These are phyloP conservation scores for Flaveria floridana DNA, from an alignment of 140 eudicot genomes.

Conservation along the genomic window DNA sequence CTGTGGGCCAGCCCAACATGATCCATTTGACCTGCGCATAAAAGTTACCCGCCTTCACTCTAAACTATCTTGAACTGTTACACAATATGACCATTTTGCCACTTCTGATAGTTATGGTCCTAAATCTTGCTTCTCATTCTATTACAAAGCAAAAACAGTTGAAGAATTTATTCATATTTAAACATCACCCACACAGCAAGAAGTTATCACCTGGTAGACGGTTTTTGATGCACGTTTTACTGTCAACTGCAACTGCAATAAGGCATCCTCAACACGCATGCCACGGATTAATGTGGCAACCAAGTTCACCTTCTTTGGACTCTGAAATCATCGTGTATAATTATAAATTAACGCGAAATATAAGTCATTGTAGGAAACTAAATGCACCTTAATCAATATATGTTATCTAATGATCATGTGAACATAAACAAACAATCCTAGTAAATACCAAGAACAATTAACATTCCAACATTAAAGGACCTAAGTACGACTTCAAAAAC, in stretches of 20 bases:
- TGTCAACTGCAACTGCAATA: conserved; percentile 88
- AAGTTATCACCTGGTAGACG: conserved; percentile 77
- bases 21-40: neutral
- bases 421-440: neutral
- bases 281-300: conserved; percentile 96
- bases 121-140: conserved; percentile 7
- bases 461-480: neutral
- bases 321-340: conserved; percentile 44
- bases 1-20: neutral
- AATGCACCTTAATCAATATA: neutral
- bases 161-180: neutral
- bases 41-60: neutral
- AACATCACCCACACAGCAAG: neutral
- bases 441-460: neutral
- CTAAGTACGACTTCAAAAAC: neutral
- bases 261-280: conserved; percentile 98
- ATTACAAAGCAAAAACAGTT: neutral
- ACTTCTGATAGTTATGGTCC: conserved; percentile 13
- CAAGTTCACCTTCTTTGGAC: conserved; percentile 97
- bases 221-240: conserved; percentile 93
- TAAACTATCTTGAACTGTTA: too few relatives aligned
- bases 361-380: neutral
- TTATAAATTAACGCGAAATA: neutral
- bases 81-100: conserved; percentile 14
- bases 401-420: conserved; percentile 4